Evolutionary conservation across 208 protist genomes (phyloP).

Genomic region (Crithidia brevicula): DNA sequence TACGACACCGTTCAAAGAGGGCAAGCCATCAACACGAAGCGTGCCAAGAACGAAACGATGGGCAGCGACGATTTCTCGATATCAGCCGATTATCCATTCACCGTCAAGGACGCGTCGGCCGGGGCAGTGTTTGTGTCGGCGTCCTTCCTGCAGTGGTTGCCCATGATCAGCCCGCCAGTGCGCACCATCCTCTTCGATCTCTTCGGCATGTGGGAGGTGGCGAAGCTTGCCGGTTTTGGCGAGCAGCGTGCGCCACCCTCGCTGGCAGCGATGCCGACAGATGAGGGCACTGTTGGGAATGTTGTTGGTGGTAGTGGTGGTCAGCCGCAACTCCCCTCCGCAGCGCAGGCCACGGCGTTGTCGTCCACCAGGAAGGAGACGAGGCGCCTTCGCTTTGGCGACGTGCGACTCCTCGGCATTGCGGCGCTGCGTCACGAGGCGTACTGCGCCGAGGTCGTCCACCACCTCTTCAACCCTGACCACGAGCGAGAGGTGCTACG

Average conservation of each 20-base stretch:
- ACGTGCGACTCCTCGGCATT: slow-evolving; percentile 79
- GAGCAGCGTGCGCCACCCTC: slow-evolving; percentile 9
- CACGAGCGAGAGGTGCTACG: slow-evolving; percentile 69
- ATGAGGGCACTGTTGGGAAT: too few relatives aligned
- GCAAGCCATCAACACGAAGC: not conserved
- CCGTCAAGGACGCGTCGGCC: not conserved
- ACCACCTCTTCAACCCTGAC: slow-evolving; percentile 55
- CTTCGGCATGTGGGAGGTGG: slow-evolving; percentile 59
- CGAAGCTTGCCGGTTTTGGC: slow-evolving; percentile 53
- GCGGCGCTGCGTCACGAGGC: slow-evolving; percentile 40
- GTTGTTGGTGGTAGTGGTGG: not conserved
- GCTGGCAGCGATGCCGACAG: too few relatives aligned
- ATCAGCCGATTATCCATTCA: not conserved
- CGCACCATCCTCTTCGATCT: slow-evolving; percentile 78
- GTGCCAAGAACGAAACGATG: too few relatives aligned
- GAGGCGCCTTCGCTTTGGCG: slow-evolving; percentile 68
- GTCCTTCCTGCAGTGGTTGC: slow-evolving; percentile 55
- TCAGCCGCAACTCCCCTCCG: not conserved
- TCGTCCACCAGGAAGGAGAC: not conserved
- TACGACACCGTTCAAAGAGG: slow-evolving; percentile 10
- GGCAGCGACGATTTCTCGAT: not conserved
- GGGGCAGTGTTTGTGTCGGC: slow-evolving; percentile 34
- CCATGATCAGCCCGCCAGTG: slow-evolving; percentile 64
- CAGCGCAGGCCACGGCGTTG: not conserved
- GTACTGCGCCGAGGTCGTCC: slow-evolving; percentile 47